phyloP scores from a whole-genome alignment of 352 stramenopile species.

The Phytophthora capsici region DNA sequence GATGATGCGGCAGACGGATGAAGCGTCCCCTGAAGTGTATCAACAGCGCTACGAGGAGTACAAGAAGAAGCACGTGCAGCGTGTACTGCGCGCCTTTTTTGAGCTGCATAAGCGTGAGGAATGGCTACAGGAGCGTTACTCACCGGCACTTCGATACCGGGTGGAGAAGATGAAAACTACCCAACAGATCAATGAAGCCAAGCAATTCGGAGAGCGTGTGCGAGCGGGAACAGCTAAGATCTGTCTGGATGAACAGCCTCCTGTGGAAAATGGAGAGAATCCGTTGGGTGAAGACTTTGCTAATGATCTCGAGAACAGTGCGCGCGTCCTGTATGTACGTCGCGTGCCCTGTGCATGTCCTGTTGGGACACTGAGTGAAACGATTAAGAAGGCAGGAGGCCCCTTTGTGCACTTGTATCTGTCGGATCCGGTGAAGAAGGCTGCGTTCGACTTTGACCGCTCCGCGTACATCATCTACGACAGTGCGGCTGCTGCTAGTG shows the following conservation, averaged over 20 bases:
- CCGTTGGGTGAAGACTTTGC: slow-evolving; percentile 56
- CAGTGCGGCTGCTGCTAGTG: slow-evolving; percentile 61
- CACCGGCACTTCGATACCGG: slow-evolving; percentile 72
- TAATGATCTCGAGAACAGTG: slow-evolving; percentile 83
- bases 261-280: slow-evolving; percentile 27
- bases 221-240: slow-evolving; percentile 57
- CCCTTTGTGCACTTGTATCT: slow-evolving; percentile 81
- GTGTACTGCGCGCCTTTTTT: slow-evolving; percentile 83
- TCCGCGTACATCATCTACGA: slow-evolving; percentile 89
- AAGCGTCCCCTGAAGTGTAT: slow-evolving; percentile 80
- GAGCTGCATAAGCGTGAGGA: slow-evolving; percentile 86
- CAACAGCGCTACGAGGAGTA: slow-evolving; percentile 90
- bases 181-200: slow-evolving; percentile 78
- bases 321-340: slow-evolving; percentile 80
- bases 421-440: slow-evolving; percentile 89
- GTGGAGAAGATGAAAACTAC: slow-evolving; percentile 67
- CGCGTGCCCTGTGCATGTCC: slow-evolving; percentile 84
- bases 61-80: slow-evolving; percentile 89
- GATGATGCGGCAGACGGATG: slow-evolving; percentile 90
- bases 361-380: slow-evolving; percentile 68
- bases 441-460: slow-evolving; percentile 84
- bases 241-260: slow-evolving; percentile 66
- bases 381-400: slow-evolving; percentile 84
- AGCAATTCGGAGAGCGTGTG: slow-evolving; percentile 76
- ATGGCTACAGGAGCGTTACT: slow-evolving; percentile 89